These are phyloP conservation scores for Pterocarpus santalinus DNA, from an alignment of 306 rosid genomes.

Conservation along the genomic window DNA sequence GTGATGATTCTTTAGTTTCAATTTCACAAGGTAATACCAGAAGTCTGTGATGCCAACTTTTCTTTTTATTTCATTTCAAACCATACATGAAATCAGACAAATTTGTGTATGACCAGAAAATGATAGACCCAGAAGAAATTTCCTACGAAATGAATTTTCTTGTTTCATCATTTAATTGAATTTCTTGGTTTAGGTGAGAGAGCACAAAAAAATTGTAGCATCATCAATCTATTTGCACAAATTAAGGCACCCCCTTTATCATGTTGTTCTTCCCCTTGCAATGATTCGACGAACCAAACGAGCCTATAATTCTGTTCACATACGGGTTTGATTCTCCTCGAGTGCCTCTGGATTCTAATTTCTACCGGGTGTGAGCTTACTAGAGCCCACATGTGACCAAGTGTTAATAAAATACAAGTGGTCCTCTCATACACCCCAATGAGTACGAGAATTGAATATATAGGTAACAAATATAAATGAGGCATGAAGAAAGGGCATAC, in stretches of 20 bases:
- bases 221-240: conserved; percentile 37
- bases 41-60: neutral
- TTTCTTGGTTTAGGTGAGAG: neutral
- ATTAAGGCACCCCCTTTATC: conserved; percentile 27
- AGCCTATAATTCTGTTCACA: conserved; percentile 22
- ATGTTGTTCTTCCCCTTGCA: neutral
- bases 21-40: conserved; percentile 2
- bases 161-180: conserved; percentile 16
- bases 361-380: conserved; percentile 18
- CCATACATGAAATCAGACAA: neutral
- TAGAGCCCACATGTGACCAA: conserved; percentile 47
- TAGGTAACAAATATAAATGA: conserved; percentile 30
- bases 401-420: conserved; percentile 37
- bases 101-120: neutral
- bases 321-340: too few relatives aligned
- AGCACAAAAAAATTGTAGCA: neutral
- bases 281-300: conserved; percentile 38
- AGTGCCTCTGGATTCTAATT: neutral
- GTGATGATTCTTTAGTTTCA: neutral
- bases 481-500: conserved; percentile 38
- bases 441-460: conserved; percentile 22
- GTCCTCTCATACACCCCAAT: conserved; percentile 43
- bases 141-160: neutral
- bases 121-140: neutral
- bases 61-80: neutral